These are phyloP conservation scores for Fonsecaea erecta DNA, from an alignment of 2,329 filamentous ascomycete species.

Conservation along the genomic window DNA sequence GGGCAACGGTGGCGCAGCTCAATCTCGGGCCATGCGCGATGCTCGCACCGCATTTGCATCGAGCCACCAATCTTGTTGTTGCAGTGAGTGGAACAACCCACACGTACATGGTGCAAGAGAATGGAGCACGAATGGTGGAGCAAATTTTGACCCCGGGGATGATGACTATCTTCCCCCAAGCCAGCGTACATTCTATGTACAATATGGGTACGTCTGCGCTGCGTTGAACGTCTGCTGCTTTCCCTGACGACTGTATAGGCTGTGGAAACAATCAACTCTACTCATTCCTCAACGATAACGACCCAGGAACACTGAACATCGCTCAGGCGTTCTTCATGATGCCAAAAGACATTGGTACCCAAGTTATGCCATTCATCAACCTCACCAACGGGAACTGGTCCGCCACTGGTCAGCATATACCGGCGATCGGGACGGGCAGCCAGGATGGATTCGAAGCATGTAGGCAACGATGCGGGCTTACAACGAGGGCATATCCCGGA, in stretches of 20 bases:
- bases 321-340: constrained; percentile 48
- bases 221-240: not conserved
- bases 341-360: constrained; percentile 47
- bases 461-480: constrained; percentile 25
- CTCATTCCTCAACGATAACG: constrained; percentile 51
- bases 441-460: constrained; percentile 50
- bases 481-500: not conserved
- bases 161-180: constrained; percentile 54
- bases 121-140: constrained; percentile 48
- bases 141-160: constrained; percentile 47
- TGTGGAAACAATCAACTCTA: constrained; percentile 53
- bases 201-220: constrained; percentile 45
- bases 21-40: constrained; percentile 54
- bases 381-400: constrained; percentile 41
- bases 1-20: constrained; percentile 50
- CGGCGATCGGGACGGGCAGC: constrained; percentile 49
- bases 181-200: constrained; percentile 53
- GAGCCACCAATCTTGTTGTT: constrained; percentile 52
- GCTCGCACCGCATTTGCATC: constrained; percentile 53
- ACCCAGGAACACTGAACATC: constrained; percentile 52
- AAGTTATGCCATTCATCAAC: constrained; percentile 46
- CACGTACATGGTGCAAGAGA: constrained; percentile 55
- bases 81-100: constrained; percentile 50
- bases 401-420: constrained; percentile 40
- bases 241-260: constrained; percentile 38